These are phyloP conservation scores for Mycosphaerella sp. DNA, from an alignment of 2,329 filamentous ascomycete species.

Conservation along the genomic window DNA sequence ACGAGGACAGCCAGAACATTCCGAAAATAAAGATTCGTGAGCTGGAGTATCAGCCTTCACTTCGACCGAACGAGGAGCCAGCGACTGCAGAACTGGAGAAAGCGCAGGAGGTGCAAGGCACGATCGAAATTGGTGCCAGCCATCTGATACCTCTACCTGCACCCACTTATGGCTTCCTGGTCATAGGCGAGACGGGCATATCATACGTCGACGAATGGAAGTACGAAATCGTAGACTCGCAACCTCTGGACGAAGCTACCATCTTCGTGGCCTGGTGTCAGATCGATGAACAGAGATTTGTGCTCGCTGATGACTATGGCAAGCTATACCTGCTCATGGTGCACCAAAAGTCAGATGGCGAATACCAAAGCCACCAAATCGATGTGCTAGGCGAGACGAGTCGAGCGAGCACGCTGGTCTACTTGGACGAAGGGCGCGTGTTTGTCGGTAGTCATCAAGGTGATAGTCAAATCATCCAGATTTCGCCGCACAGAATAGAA, in stretches of 20 bases:
- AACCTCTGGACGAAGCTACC: constrained; percentile 63
- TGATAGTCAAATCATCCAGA: constrained; percentile 74
- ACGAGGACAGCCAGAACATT: constrained; percentile 55
- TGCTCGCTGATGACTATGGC: constrained; percentile 91
- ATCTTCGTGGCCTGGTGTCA: constrained; percentile 90
- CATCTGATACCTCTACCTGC: constrained; percentile 56
- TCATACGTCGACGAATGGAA: constrained; percentile 74
- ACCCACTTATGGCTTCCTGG: constrained; percentile 47
- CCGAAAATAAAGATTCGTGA: constrained; percentile 52
- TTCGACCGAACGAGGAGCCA: constrained; percentile 41
- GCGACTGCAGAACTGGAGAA: constrained; percentile 50
- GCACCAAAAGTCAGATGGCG: constrained; percentile 55
- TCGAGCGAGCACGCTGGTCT: constrained; percentile 70
- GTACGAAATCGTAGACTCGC: constrained; percentile 59
- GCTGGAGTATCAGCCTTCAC: constrained; percentile 46
- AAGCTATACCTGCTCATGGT: constrained; percentile 79
- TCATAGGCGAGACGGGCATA: constrained; percentile 60
- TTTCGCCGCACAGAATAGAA: constrained; percentile 54
- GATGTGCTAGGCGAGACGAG: constrained; percentile 63
- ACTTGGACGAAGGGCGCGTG: constrained; percentile 64
- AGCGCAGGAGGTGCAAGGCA: constrained; percentile 40
- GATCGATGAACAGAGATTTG: constrained; percentile 72
- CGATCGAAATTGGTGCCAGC: constrained; percentile 55
- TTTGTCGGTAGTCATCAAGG: constrained; percentile 92
- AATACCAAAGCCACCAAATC: constrained; percentile 68